phyloP scores from a whole-genome alignment of 2,329 filamentous ascomycete genomes.

The Elsinoe australis region DNA sequence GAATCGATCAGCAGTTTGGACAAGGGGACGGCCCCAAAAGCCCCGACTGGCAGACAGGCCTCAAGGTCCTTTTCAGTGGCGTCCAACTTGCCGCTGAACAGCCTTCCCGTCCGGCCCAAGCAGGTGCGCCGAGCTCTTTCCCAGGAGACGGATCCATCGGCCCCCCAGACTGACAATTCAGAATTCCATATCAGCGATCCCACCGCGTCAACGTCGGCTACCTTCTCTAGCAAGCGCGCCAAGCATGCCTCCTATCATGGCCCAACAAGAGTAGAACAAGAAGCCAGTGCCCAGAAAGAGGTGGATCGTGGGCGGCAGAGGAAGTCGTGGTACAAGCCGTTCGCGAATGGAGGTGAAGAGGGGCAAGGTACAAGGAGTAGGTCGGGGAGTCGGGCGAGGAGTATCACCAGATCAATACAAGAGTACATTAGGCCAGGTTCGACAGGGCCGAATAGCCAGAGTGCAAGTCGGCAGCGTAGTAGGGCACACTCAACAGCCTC shows the following conservation, averaged over 20 bases:
- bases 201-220: slow-evolving; percentile 38
- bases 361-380: slow-evolving; percentile 26
- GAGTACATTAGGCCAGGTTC: slow-evolving; percentile 16
- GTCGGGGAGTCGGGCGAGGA: slow-evolving; percentile 28
- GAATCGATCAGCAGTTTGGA: slow-evolving; percentile 12
- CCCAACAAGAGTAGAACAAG: slow-evolving; percentile 16
- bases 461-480: slow-evolving; percentile 4
- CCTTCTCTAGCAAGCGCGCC: slow-evolving; percentile 34
- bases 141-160: slow-evolving; percentile 32
- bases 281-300: slow-evolving; percentile 6
- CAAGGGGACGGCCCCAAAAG: slow-evolving; percentile 10
- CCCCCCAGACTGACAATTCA: slow-evolving; percentile 37
- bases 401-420: slow-evolving; percentile 10
- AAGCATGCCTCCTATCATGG: slow-evolving; percentile 34
- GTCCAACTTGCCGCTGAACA: slow-evolving; percentile 10
- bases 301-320: slow-evolving; percentile 14
- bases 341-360: slow-evolving; percentile 39
- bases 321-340: slow-evolving; percentile 26
- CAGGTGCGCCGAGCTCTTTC: slow-evolving; percentile 23
- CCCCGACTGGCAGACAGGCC: slow-evolving; percentile 14
- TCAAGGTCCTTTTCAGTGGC: slow-evolving; percentile 16
- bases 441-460: slow-evolving; percentile 7
- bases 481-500: slow-evolving; percentile 1
- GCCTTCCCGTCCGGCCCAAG: slow-evolving; percentile 17
- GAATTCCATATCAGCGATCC: slow-evolving; percentile 35